Evolutionary conservation across 148 eudicot species (phyloP).

Genomic region (Rhododendron mucronatum): DNA sequence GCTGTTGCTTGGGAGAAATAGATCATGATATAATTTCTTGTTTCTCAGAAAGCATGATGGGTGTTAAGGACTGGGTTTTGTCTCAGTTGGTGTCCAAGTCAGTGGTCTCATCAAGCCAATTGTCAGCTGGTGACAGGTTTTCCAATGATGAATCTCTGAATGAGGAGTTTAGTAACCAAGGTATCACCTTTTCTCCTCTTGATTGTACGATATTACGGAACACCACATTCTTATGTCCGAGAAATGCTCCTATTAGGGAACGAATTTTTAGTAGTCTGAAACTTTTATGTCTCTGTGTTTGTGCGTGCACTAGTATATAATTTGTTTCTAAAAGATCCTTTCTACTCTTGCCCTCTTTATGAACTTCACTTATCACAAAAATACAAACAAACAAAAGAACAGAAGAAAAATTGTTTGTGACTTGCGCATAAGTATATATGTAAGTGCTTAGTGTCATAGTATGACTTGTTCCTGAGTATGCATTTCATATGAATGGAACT

Average conservation of each 20-base stretch:
- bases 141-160: constrained; percentile 38
- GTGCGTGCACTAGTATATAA: not conserved
- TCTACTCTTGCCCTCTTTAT: not conserved
- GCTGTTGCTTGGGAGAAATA: not conserved
- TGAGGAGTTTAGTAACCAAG: constrained; percentile 43
- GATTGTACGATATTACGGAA: not conserved
- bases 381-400: not conserved
- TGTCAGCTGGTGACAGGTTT: constrained; percentile 46
- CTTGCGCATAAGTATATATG: not conserved
- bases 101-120: constrained; percentile 51
- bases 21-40: constrained; percentile 3
- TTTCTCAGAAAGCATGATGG: constrained; percentile 66
- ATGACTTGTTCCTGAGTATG: not conserved
- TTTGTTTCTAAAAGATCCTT: not conserved
- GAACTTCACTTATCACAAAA: not conserved
- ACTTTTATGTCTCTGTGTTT: not conserved
- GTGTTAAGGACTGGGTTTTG: constrained; percentile 90
- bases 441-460: not conserved
- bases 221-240: not conserved
- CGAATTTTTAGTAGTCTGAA: not conserved
- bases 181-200: constrained; percentile 28
- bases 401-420: not conserved
- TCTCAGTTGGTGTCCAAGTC: constrained; percentile 80
- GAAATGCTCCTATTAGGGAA: not conserved
- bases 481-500: not conserved